phyloP scores from a whole-genome alignment of 78 protist species.

The Capsaspora owczarzaki region DNA sequence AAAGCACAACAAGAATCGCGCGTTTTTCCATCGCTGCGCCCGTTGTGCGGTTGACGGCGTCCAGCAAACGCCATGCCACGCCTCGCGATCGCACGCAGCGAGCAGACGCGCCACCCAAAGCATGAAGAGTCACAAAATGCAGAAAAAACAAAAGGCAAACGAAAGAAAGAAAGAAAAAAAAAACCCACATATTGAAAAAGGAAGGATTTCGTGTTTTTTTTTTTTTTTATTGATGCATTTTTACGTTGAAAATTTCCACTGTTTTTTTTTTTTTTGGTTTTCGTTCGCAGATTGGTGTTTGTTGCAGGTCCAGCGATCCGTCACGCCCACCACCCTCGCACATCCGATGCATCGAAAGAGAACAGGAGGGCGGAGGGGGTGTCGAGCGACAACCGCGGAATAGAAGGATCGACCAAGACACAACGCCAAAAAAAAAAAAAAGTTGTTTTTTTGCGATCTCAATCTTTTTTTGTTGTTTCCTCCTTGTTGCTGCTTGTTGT shows the following conservation, averaged over 20 bases:
- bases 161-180: not conserved
- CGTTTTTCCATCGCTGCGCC: not conserved
- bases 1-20: not conserved
- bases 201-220: not conserved
- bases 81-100: not conserved
- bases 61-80: not conserved
- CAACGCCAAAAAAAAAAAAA: too few relatives aligned
- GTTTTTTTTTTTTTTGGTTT: not conserved
- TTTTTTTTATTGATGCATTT: not conserved
- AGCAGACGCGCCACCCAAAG: not conserved
- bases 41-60: not conserved
- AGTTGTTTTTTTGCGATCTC: too few relatives aligned
- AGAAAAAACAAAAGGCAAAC: not conserved
- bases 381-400: too few relatives aligned
- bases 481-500: too few relatives aligned
- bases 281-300: not conserved
- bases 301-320: too few relatives aligned
- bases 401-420: not conserved
- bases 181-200: not conserved
- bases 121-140: not conserved
- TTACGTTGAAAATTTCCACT: not conserved
- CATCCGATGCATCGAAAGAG: not conserved
- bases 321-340: too few relatives aligned
- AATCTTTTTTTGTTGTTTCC: too few relatives aligned
- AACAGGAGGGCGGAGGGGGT: not conserved